A percentile compares a stretch with the other conserved stretches of the same genome.
Evolutionary conservation across 257 asterid species (phyloP).

Genomic region (Petunia axillaris): DNA sequence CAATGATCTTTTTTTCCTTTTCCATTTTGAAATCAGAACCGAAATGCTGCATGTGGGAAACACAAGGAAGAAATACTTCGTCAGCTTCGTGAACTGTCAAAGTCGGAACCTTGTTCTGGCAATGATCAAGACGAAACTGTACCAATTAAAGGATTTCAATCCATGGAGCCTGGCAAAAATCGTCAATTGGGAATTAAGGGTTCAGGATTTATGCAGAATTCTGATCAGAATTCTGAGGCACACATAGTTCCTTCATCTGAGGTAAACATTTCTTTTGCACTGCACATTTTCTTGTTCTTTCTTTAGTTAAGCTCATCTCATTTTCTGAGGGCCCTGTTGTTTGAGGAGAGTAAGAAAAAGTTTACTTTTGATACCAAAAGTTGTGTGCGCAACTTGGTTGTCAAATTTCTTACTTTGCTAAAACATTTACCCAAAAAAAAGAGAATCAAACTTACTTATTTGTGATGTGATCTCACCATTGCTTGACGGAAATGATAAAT

Average conservation of each 20-base stretch:
- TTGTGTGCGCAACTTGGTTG: no score
- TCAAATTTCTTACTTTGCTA: no score
- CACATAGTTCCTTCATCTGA: constrained; percentile 47
- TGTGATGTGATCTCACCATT: no score
- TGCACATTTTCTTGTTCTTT: neutral
- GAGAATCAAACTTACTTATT: no score
- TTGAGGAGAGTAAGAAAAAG: no score
- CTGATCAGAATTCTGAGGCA: constrained; percentile 43
- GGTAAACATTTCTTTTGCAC: constrained; percentile 40
- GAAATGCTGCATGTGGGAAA: constrained; percentile 83
- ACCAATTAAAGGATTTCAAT: constrained; percentile 37
- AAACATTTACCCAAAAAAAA: no score
- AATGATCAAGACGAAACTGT: constrained; percentile 52
- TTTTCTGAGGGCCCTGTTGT: neutral
- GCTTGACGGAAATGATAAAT: no score
- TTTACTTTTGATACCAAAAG: no score
- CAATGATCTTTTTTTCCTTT: neutral
- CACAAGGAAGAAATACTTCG: constrained; percentile 74
- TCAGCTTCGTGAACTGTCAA: constrained; percentile 79
- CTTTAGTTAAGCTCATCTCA: neutral
- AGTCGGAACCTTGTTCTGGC: constrained; percentile 57
- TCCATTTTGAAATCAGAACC: constrained; percentile 53
- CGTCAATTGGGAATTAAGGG: constrained; percentile 35
- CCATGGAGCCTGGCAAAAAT: constrained; percentile 41
- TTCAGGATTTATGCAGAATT: constrained; percentile 34